A percentile compares a stretch with the other conserved stretches of the same genome.
These are phyloP conservation scores for Candida ortonii DNA, from an alignment of 805 yeast genomes.

Conservation along the genomic window DNA sequence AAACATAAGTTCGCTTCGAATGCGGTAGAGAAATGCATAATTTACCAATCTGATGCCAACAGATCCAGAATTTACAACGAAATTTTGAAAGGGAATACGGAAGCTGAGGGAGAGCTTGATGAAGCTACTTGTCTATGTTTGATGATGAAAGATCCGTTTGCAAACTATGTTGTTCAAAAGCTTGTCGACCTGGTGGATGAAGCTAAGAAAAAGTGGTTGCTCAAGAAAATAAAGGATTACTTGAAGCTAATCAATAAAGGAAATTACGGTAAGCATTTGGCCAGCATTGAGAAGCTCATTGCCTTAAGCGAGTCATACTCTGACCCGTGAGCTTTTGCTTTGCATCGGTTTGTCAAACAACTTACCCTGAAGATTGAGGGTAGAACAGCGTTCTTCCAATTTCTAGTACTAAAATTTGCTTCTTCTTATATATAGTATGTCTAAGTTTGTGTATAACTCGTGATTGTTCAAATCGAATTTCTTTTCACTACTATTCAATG, in stretches of 20 bases:
- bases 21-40: conserved; percentile 92
- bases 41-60: conserved; percentile 64
- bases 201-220: conserved; percentile 64
- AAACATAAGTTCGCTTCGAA: conserved; percentile 97
- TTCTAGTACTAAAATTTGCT: too few relatives aligned
- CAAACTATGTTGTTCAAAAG: conserved; percentile 95
- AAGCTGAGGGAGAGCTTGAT: conserved; percentile 42
- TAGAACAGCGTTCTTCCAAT: too few relatives aligned
- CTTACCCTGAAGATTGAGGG: too few relatives aligned
- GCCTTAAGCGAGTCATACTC: conserved; percentile 47
- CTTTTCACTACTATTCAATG: too few relatives aligned
- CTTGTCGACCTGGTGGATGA: conserved; percentile 79
- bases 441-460: too few relatives aligned
- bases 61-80: conserved; percentile 60
- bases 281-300: conserved; percentile 73
- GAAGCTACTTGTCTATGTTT: conserved; percentile 72
- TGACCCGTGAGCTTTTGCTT: conserved; percentile 6
- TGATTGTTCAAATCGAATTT: too few relatives aligned
- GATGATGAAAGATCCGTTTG: conserved; percentile 98
- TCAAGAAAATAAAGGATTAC: conserved; percentile 74
- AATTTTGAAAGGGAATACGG: conserved; percentile 54
- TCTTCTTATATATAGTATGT: too few relatives aligned
- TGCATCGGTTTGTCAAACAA: too few relatives aligned
- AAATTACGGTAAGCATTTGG: conserved; percentile 77
- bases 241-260: conserved; percentile 68